Conservation (phyloP, 805 yeast species). For the Cyberlindnera amylophila region DNA sequence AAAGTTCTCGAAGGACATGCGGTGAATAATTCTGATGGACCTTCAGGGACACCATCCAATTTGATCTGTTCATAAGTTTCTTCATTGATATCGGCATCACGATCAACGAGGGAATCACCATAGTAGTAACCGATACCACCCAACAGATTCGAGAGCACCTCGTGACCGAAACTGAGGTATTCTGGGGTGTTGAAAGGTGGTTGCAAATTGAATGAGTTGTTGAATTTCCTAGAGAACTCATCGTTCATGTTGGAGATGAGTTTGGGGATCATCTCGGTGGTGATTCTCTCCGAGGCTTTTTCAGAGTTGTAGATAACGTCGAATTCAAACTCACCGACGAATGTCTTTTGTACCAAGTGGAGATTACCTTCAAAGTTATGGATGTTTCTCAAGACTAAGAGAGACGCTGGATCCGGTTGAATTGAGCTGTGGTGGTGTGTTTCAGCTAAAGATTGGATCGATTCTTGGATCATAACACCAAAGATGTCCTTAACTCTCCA, state of each 20-base stretch:
- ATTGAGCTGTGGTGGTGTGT: constrained; percentile 23
- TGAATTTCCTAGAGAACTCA: constrained; percentile 51
- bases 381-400: constrained; percentile 54
- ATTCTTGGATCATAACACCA: constrained; percentile 64
- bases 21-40: constrained; percentile 73
- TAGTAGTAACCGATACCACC: constrained; percentile 90
- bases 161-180: constrained; percentile 67
- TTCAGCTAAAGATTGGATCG: constrained; percentile 44
- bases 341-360: constrained; percentile 75
- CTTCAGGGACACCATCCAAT: constrained; percentile 56
- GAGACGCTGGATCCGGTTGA: constrained; percentile 37
- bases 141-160: constrained; percentile 72
- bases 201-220: constrained; percentile 43
- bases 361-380: constrained; percentile 66
- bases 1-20: constrained; percentile 90
- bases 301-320: constrained; percentile 59
- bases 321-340: constrained; percentile 70
- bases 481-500: constrained; percentile 83
- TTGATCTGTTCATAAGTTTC: constrained; percentile 56
- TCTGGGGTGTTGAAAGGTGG: constrained; percentile 47
- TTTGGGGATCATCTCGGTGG: constrained; percentile 26
- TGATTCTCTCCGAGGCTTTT: constrained; percentile 37
- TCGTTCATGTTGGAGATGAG: constrained; percentile 19
- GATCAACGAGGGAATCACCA: constrained; percentile 80
- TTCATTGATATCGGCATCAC: constrained; percentile 63